These are phyloP conservation scores for Aureobasidium sp. DNA, from an alignment of 2,329 filamentous ascomycete genomes.

Conservation along the genomic window DNA sequence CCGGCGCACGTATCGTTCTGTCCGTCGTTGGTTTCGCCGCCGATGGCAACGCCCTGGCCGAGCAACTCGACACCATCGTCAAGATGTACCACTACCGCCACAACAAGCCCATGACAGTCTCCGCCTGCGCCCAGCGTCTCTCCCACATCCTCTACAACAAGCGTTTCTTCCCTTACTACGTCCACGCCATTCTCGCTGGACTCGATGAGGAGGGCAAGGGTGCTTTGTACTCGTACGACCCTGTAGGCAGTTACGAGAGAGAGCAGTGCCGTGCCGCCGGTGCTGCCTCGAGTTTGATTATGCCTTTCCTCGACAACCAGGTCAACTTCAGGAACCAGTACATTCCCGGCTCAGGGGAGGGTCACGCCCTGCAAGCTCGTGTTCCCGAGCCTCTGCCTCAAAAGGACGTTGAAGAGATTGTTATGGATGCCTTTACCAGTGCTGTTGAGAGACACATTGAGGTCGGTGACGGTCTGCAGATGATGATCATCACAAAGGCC, in stretches of 20 bases:
- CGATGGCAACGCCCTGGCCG: slow-evolving; percentile 87
- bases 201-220: slow-evolving; percentile 92
- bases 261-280: slow-evolving; percentile 93
- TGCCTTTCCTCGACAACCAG: slow-evolving; percentile 98
- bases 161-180: slow-evolving; percentile 99
- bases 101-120: slow-evolving; percentile 89
- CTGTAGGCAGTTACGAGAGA: slow-evolving; percentile 93
- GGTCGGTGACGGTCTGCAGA: slow-evolving; percentile 92
- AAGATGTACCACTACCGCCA: slow-evolving; percentile 99
- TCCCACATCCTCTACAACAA: slow-evolving; percentile 95
- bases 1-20: slow-evolving; percentile 77
- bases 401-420: slow-evolving; percentile 71
- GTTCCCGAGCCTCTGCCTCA: slow-evolving; percentile 60
- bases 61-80: slow-evolving; percentile 86
- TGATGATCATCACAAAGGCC: slow-evolving; percentile 81
- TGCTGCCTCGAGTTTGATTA: slow-evolving; percentile 79
- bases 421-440: slow-evolving; percentile 96
- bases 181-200: slow-evolving; percentile 86
- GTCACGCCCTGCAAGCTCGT: slow-evolving; percentile 69
- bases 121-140: slow-evolving; percentile 88
- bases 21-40: slow-evolving; percentile 95
- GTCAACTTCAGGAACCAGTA: slow-evolving; percentile 99
- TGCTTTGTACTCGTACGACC: slow-evolving; percentile 94
- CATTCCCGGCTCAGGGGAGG: slow-evolving; percentile 73
- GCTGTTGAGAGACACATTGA: slow-evolving; percentile 96